Evolutionary conservation across 352 stramenopile genomes (phyloP), one percentile per base, ranked within the genome.

Genomic region (Plasmopara muralis): DNA sequence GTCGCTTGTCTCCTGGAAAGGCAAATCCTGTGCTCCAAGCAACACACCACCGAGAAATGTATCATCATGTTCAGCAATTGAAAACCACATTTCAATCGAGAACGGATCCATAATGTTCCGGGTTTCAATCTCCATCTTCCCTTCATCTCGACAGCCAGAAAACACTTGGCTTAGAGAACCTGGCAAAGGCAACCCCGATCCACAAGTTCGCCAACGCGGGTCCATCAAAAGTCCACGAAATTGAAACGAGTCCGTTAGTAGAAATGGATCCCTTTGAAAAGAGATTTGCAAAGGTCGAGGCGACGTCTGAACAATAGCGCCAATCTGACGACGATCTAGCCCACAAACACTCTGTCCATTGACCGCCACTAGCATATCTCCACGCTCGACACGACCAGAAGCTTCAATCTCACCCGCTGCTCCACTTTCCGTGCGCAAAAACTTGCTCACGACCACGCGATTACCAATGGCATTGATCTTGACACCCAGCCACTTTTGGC

Each of bases 381-480:
- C 79, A 7, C 82, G 68, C 25, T 66, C 60, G 16, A 87, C 77
- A 30, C 59, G 57, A 3, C 71, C 70, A 9, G 77, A 86, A n/a
- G 69, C 73, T 20, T 90, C 77, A 43, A 90, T 85, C 57, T 90
- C 79, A 35, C 79, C 79, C 25, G 77, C 52, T 0, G 72, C 74
- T 7, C 76, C 78, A 0, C 69, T 76, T 9, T 75, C 72, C 18
- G 74, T 60, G 7, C 72, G 76, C 43, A 87, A 37, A 29, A 89
- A 89, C 42, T 85, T 86, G 64, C 78, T 89, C 44, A 89, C 68
- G 33, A 87, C 68, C 40, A 89, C 71, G 25, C 74, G 72, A 35
- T 77, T 77, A 15, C 78, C 78, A 44, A 89, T 78, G 43, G 74
- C 83, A 53, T 85, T 87, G 53, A 89, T 87, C 64, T 87, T 87